Evolutionary conservation across 2,329 filamentous ascomycete species (phyloP), one percentile per base, ranked within the genome.

Genomic region (Lachnellula cervina): DNA sequence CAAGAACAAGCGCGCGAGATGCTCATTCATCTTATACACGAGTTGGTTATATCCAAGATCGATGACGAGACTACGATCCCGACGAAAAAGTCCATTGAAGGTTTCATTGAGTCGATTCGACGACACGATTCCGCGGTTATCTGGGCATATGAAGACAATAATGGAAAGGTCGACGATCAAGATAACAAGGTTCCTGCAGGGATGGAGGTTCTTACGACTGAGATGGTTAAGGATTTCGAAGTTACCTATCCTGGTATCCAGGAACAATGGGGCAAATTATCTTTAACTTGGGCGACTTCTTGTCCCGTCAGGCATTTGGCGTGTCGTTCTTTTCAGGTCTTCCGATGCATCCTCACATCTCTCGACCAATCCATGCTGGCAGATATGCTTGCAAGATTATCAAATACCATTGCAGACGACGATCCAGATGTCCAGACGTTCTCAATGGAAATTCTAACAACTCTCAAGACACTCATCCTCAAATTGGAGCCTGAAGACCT

Each of bases 1-100:
- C 93, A 97, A 70, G 94, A 97, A 63, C 93, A 99, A 71, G 92
- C 95, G 32, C 85, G 92, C 49, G 94, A 99, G 72, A 96, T 99
- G 92, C 81, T 99, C 16, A 92, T 99, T 2, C 94, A 99, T 74
- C 80, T 99, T 17, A 95, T 99, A 47, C 94, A 99, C 66, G 94
- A 97, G 70, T 79, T 97, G 6, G 90, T 99, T 38, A 91, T 97
- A 28, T 84, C 83, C 1, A 80, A 76, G 45, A 85, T 96, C 57
- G 88, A 95, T 54, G 84, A 90, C 56, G 80, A 85, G 6, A 80
- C 78, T 17, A 83, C 84, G 5, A 70, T 71, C 1, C 73, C 76
- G 2, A 84, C 84, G 51, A 90, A 89, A 67, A 80, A 84, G 59
- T 81, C 84, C 0, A 92, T 97, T 47, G 93, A 99, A 70, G 84